Base-by-base conservation (phyloP, 1,284 basidiomycete species). In the Lentinula novae-zelandiae region DNA sequence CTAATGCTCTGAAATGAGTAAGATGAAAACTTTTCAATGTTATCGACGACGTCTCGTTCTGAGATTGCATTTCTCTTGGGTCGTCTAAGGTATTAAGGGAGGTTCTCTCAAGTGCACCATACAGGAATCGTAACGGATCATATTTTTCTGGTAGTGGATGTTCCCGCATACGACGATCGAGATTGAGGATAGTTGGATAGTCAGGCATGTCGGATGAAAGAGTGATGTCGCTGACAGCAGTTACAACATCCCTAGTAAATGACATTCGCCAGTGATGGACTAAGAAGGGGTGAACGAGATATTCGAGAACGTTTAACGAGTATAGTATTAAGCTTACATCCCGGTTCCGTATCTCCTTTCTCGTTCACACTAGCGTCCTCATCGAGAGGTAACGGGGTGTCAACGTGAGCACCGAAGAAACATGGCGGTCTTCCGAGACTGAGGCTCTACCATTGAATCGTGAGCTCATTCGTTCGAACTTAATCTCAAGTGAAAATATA, bases 381-480 rank as follows among this genome's bases (percentile, higher is more conserved):
- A 58, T 82, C 79, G 5, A 69, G 62, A 4, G 79, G 79, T 61
- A 77, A 76, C 58, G 78, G 77, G 64, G 77, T 78, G 58, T 81
- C 79, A 5, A 79, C 74, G 59, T 78, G 80, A 0, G 77, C 75
- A 0, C 76, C 71, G 50, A 77, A 72, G 27, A 80, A 77, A 6
- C 77, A 73, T 0, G 79, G 78, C 15, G 79, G 79, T 9, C 78
- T 72, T 44, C 78, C 79, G 1, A 81, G 66, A 0, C 78, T 77
- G 33, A 81, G 66, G 31, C 31, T 56, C 54, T 56, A n/a, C 10
- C 8, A 38, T 12, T 15, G 17, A 38, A 52, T 2, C 15, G 2
- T 55, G 22, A 27, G 34, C 1, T 36, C 17, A 38, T 53, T 20
- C 50, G 5, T 52, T 40, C 22, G 39, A 15, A 33, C 44, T 34